phyloP scores from a whole-genome alignment of 2,329 filamentous ascomycete genomes.

The Chaetomiaceae sp. region DNA sequence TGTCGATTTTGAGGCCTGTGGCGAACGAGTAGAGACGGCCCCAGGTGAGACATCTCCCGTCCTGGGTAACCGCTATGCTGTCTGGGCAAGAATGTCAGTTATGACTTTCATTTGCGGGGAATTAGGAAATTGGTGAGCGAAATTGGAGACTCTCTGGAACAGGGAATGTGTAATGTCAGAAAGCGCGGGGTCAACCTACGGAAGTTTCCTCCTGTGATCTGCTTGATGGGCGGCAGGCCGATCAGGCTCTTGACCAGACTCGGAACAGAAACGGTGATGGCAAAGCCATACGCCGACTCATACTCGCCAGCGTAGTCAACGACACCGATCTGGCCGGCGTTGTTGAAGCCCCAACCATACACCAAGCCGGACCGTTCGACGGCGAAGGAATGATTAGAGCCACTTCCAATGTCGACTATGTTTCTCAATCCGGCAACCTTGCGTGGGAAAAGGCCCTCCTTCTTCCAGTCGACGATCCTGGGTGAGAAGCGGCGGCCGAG shows the following conservation, averaged over 20 bases:
- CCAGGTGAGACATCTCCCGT: conserved; percentile 55
- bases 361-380: conserved; percentile 65
- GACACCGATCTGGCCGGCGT: conserved; percentile 67
- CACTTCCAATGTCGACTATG: conserved; percentile 45
- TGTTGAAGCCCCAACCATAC: conserved; percentile 81
- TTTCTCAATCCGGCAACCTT: conserved; percentile 9
- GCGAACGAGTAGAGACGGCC: conserved; percentile 45
- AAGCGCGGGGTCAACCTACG: conserved; percentile 29
- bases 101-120: no score
- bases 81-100: conserved; percentile 32
- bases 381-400: conserved; percentile 77
- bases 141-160: no score
- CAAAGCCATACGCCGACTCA: conserved; percentile 2
- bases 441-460: conserved; percentile 9
- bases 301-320: conserved; percentile 46
- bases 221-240: conserved; percentile 6
- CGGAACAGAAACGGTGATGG: conserved; percentile 4
- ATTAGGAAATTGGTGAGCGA: no score
- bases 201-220: conserved; percentile 55
- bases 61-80: conserved; percentile 56
- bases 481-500: conserved; percentile 18
- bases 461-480: conserved; percentile 8
- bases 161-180: no score
- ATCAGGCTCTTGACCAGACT: conserved; percentile 3
- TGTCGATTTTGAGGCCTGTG: conserved; percentile 44